phyloP scores from a whole-genome alignment of 768 basidiomycete genomes.

The Lactifluus subvellereus region DNA sequence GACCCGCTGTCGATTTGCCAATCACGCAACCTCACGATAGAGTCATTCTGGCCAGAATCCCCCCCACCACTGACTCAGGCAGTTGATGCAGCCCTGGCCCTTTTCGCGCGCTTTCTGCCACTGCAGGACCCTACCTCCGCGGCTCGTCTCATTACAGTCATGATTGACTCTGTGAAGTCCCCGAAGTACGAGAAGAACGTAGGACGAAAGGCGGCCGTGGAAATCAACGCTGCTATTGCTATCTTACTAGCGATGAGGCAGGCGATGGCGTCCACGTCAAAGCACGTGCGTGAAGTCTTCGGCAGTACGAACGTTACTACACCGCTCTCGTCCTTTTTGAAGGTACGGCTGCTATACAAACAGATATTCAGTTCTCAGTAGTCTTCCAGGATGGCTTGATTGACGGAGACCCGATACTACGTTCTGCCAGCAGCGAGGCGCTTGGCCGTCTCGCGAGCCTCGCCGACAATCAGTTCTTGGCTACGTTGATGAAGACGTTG shows the following conservation, averaged over 20 bases:
- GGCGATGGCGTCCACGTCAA: constrained; percentile 45
- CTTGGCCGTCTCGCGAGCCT: constrained; percentile 83
- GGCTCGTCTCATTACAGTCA: constrained; percentile 47
- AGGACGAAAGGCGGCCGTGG: constrained; percentile 78
- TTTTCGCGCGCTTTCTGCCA: constrained; percentile 76
- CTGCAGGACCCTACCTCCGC: constrained; percentile 63
- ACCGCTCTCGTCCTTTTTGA: constrained; percentile 64
- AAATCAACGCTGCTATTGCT: constrained; percentile 74
- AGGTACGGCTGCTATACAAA: constrained; percentile 42
- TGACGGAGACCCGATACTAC: constrained; percentile 71
- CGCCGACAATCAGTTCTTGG: constrained; percentile 78
- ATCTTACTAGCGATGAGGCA: constrained; percentile 62
- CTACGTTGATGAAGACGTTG: constrained; percentile 79
- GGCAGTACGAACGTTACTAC: constrained; percentile 58
- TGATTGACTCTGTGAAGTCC: constrained; percentile 64
- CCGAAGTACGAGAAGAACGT: constrained; percentile 81
- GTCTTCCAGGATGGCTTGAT: constrained; percentile 62
- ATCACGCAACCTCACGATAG: constrained; percentile 33
- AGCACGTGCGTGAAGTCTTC: constrained; percentile 60
- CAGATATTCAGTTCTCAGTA: not conserved
- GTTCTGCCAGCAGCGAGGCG: constrained; percentile 77
- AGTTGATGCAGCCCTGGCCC: constrained; percentile 82
- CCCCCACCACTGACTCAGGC: constrained; percentile 76
- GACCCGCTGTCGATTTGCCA: constrained; percentile 72
- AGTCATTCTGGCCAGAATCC: constrained; percentile 52